A percentile compares a stretch with the other conserved stretches of the same genome.
Conservation (phyloP, 176 grass and related monocot genomes). For the Phoenix dactylifera region DNA sequence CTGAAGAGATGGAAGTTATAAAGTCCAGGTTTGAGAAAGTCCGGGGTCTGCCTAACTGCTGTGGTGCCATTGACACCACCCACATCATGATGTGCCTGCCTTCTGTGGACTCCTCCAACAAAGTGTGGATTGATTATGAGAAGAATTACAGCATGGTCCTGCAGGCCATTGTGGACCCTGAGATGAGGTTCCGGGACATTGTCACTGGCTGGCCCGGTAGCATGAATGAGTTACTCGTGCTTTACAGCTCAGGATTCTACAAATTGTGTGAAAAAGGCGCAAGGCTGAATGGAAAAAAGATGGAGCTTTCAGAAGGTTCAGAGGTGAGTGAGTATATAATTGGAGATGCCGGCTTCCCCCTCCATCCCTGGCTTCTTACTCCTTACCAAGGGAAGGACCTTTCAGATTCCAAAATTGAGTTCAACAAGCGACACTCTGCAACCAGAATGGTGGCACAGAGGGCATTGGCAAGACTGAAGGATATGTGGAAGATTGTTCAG, state of each 20-base stretch:
- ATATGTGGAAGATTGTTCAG: conserved; percentile 78
- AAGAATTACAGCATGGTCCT: conserved; percentile 69
- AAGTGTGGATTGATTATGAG: conserved; percentile 58
- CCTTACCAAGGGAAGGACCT: conserved; percentile 56
- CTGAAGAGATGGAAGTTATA: conserved; percentile 41
- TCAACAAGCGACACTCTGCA: conserved; percentile 39
- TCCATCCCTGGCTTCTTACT: conserved; percentile 60
- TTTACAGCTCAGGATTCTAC: conserved; percentile 47
- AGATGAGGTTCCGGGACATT: conserved; percentile 42
- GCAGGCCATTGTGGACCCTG: conserved; percentile 44
- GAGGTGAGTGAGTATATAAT: conserved; percentile 58
- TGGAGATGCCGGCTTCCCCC: conserved; percentile 52
- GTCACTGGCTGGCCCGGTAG: conserved; percentile 63
- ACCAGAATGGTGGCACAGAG: conserved; percentile 37
- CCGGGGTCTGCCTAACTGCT: conserved; percentile 52
- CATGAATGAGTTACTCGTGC: conserved; percentile 46
- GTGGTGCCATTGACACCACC: conserved; percentile 50
- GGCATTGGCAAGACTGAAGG: conserved; percentile 64
- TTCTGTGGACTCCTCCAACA: conserved; percentile 49
- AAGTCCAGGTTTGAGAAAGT: conserved; percentile 56
- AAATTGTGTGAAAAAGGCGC: conserved; percentile 43
- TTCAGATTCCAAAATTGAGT: conserved; percentile 24
- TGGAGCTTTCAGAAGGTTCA: conserved; percentile 28
- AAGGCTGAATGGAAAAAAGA: conserved; percentile 37
- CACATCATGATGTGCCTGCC: conserved; percentile 71